A percentile compares a stretch with the other conserved stretches of the same genome.
Evolutionary conservation across 176 grass and related monocot species (phyloP).

Genomic region (Paspalum notatum): DNA sequence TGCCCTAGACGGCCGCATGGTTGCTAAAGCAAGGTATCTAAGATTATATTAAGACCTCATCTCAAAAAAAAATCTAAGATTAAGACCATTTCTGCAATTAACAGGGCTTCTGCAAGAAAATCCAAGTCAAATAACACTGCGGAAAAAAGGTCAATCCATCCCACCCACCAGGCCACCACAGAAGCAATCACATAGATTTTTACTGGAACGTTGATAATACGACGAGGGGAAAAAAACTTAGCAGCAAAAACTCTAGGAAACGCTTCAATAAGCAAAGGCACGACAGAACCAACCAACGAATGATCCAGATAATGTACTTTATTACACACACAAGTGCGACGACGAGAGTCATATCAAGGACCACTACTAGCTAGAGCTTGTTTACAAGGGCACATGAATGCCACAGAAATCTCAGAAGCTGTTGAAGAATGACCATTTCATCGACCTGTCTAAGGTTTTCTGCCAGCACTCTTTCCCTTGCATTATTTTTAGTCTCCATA

Average conservation of each 20-base stretch:
- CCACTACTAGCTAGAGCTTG: slow-evolving; percentile 25
- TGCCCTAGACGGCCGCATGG: too few relatives aligned
- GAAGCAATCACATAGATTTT: background rate
- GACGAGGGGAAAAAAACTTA: too few relatives aligned
- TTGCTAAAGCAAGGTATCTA: too few relatives aligned
- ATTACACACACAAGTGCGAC: slow-evolving; percentile 27
- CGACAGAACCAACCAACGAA: slow-evolving; percentile 41
- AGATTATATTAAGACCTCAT: too few relatives aligned
- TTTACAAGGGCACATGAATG: slow-evolving; percentile 47
- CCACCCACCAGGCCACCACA: background rate
- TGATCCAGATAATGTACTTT: slow-evolving; percentile 28
- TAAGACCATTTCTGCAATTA: background rate
- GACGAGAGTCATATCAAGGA: slow-evolving; percentile 44
- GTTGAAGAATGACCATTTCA: background rate
- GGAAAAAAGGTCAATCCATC: background rate
- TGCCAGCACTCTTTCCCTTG: slow-evolving; percentile 7
- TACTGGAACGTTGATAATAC: background rate
- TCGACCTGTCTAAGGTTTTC: slow-evolving; percentile 18
- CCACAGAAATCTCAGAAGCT: slow-evolving; percentile 4
- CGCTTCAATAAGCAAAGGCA: background rate
- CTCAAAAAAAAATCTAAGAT: too few relatives aligned
- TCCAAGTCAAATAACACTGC: background rate
- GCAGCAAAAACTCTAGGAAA: background rate
- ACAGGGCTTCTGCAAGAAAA: background rate
- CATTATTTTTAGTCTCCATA: background rate